phyloP scores from a whole-genome alignment of 257 asterid genomes.

The Vinca minor region DNA sequence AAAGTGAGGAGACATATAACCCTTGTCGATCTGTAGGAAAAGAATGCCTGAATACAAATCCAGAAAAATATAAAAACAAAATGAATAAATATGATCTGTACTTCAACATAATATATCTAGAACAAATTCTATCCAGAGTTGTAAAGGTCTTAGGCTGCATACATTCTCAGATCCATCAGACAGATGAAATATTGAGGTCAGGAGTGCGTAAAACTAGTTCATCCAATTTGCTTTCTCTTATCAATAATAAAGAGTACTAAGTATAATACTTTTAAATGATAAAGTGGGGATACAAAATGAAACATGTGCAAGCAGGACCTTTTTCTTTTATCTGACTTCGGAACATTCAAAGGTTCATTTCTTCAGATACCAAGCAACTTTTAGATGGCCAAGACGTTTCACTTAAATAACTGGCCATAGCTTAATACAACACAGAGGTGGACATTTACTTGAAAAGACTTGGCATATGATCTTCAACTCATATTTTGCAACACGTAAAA shows the following conservation, averaged over 20 bases:
- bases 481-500: neutral
- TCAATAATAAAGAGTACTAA: neutral
- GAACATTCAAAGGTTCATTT: neutral
- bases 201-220: neutral
- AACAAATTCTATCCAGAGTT: neutral
- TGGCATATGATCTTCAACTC: neutral
- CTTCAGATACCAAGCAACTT: conserved; percentile 1
- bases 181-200: neutral
- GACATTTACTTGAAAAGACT: neutral
- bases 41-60: conserved; percentile 73
- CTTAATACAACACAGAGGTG: neutral
- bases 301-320: neutral
- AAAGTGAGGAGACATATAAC: conserved; percentile 90
- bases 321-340: neutral
- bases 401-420: neutral
- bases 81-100: conserved; percentile 9
- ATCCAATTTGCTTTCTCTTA: neutral
- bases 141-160: neutral
- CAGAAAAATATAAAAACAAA: conserved; percentile 41
- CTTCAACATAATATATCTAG: neutral
- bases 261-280: neutral
- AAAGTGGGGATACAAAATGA: neutral
- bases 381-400: neutral
- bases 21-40: conserved; percentile 94
- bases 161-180: neutral